Base-by-base conservation (phyloP, 768 basidiomycete genomes). In the Coprinopsis sp. region DNA sequence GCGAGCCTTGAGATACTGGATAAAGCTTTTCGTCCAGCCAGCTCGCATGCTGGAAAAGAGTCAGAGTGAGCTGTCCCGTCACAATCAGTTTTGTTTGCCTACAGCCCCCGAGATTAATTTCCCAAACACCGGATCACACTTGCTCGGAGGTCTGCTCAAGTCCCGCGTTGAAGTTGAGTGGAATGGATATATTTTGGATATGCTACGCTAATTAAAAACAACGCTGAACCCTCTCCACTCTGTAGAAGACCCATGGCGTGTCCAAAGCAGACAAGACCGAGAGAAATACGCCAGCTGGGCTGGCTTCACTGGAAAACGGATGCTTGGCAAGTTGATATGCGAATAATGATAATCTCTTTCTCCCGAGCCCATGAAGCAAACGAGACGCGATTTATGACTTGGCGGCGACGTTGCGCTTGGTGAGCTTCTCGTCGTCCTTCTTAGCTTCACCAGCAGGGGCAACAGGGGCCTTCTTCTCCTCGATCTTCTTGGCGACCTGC, bases 401-500 rank as follows among this genome's bases (percentile, higher is more conserved):
- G 49, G 53, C 55, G 59, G 6, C 18, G n/a, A n/a, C n/a, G n/a
- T 71, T 74, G 57, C 89, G 84, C 74, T 88, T 91, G 78, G 87
- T 91, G 51, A 81, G 64, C 33, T 64, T 52, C 46, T 70, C 72
- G 51, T 87, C 84, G 10, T 81, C 78, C 70, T 83, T 81, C 76
- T 88, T 84, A 51, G 81, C 79, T 29, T 76, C 84, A 55, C 84
- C 82, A 23, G 87, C 84, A 47, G 84, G 70, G 4, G 86, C 82
- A 50, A 84, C 81, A 45, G 87, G 82, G 33, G 72, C 67, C 69
- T 82, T 79, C 61, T 74, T 73, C 75, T 84, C 79, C 68, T 80
- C 87, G 30, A 82, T 78, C 75, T 91, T 91, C 76, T 91, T 90
- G 30, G 84, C n/a, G 58, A 31, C 84, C 82, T 77, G 85, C 49